Percentiles rank a stretch among this genome's conserved stretches.
Evolutionary conservation across 2,329 filamentous ascomycete genomes (phyloP).

Genomic region (Colletotrichum simmondsii): DNA sequence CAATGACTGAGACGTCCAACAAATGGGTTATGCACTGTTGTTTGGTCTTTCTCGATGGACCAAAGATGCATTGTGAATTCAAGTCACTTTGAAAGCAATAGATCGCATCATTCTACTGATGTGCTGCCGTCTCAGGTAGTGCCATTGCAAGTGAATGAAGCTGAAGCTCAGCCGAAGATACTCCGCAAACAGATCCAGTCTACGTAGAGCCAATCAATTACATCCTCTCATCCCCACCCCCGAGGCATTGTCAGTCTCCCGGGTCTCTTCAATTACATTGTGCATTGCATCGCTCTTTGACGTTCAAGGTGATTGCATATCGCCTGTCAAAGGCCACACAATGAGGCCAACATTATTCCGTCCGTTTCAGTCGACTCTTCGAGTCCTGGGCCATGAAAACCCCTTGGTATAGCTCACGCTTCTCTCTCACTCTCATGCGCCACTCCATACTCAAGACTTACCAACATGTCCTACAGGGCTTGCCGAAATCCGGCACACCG

Average conservation of each 20-base stretch:
- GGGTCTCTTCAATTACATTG: not conserved
- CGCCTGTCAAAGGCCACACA: slow-evolving; percentile 3
- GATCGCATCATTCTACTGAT: not conserved
- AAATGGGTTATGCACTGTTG: not conserved
- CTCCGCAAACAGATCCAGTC: not conserved
- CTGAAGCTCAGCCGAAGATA: slow-evolving; percentile 13
- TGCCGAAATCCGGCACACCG: slow-evolving; percentile 78
- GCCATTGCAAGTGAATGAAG: not conserved
- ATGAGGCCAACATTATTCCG: slow-evolving; percentile 52
- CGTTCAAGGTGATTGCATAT: not conserved
- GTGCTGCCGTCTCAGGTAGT: not conserved
- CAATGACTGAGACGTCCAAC: not conserved
- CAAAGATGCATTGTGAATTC: not conserved
- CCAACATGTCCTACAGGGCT: slow-evolving; percentile 67
- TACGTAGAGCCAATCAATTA: slow-evolving; percentile 11
- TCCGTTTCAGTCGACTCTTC: slow-evolving; percentile 47
- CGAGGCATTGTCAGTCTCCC: not conserved
- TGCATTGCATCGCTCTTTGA: not conserved
- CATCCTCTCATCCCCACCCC: not conserved
- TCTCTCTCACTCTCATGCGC: not conserved
- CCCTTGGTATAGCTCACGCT: slow-evolving; percentile 71
- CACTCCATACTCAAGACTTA: not conserved
- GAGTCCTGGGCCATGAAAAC: slow-evolving; percentile 77
- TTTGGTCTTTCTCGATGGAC: not conserved
- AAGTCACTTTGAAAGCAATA: not conserved